phyloP scores from a whole-genome alignment of 345 rosid species.

The Excoecaria agallocha region DNA sequence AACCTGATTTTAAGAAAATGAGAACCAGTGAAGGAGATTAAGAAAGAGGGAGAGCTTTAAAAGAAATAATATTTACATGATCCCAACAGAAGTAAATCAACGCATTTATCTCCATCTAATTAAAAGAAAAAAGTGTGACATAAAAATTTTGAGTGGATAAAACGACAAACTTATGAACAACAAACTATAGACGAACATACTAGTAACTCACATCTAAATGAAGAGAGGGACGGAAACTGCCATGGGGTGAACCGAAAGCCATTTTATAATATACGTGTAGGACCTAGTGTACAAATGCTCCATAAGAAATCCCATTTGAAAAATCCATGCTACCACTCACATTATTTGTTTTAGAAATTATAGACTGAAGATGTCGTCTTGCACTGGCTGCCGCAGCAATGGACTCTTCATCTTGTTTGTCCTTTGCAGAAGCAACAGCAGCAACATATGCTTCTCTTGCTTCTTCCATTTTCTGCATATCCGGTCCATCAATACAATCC shows the following conservation, averaged over 20 bases:
- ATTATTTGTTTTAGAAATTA: slow-evolving; percentile 42
- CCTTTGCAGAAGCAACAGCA: slow-evolving; percentile 67
- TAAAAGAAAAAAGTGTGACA: too few species aligned
- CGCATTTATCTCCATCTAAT: neutral
- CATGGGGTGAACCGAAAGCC: neutral
- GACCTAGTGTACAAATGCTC: slow-evolving; percentile 6
- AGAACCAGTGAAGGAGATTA: too few species aligned
- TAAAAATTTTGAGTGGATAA: neutral
- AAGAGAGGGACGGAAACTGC: neutral
- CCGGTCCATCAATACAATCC: slow-evolving; percentile 57
- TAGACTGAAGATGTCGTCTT: slow-evolving; percentile 62
- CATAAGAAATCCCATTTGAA: neutral
- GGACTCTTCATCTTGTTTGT: slow-evolving; percentile 82
- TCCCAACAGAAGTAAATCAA: neutral
- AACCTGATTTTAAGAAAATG: too few species aligned
- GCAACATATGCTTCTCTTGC: slow-evolving; percentile 67
- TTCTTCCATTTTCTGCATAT: slow-evolving; percentile 67
- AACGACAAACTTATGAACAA: neutral
- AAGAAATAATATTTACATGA: neutral
- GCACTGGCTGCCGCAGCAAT: slow-evolving; percentile 67
- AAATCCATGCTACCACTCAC: neutral
- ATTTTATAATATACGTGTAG: neutral
- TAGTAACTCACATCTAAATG: neutral
- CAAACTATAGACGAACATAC: too few species aligned
- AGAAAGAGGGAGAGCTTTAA: neutral